phyloP scores from a whole-genome alignment of 78 protist genomes.

The Isochrysis galbana region DNA sequence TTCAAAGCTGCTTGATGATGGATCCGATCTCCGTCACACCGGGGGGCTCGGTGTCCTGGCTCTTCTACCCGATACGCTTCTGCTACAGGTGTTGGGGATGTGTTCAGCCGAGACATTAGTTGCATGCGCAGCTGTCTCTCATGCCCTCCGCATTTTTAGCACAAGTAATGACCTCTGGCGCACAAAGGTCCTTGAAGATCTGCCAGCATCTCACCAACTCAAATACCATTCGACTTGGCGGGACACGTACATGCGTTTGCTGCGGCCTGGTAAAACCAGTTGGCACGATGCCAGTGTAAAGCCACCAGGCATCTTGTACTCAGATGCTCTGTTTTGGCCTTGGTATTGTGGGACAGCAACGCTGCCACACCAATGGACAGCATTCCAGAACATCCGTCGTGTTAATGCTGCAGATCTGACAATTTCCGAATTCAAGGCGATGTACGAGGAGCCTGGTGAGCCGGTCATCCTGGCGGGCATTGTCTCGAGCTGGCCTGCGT shows the following conservation, averaged over 20 bases:
- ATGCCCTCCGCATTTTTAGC: background rate
- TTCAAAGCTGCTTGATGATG: background rate
- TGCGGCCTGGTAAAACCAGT: too few relatives aligned
- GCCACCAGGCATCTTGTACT: background rate
- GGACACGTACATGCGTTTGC: background rate
- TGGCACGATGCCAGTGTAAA: background rate
- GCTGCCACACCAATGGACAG: background rate
- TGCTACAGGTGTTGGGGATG: background rate
- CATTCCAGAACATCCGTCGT: background rate
- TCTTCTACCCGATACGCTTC: background rate
- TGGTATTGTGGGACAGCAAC: background rate
- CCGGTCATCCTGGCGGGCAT: background rate
- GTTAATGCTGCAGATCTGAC: background rate
- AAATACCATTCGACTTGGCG: background rate
- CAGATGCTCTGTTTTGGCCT: background rate
- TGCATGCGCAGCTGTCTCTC: background rate
- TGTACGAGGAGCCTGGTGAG: background rate
- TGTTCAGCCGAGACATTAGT: background rate
- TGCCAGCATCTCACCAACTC: background rate
- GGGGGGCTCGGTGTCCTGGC: background rate
- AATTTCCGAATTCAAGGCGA: background rate
- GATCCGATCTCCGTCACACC: background rate
- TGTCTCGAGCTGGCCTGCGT: background rate
- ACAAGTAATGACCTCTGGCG: background rate
- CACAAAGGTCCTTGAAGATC: background rate